These are phyloP conservation scores for Lipomyces sp. DNA, from an alignment of 805 yeast genomes.

Conservation along the genomic window DNA sequence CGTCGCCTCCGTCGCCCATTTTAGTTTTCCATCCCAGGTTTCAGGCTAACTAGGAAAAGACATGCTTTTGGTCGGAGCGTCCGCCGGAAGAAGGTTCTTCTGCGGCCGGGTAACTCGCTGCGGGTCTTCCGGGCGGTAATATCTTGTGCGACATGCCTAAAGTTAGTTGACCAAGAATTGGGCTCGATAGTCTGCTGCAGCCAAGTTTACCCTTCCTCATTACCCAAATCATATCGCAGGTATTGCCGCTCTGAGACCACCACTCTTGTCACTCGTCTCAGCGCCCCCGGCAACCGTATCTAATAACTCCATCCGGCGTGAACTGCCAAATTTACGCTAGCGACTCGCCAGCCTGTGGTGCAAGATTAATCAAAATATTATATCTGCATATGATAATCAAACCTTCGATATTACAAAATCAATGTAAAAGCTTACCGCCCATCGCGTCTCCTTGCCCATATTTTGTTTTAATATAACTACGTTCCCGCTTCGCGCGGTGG, in stretches of 20 bases:
- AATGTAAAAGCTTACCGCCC: not conserved
- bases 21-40: no score
- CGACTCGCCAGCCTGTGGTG: not conserved
- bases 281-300: not conserved
- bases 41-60: no score
- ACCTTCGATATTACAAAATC: not conserved
- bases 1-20: no score
- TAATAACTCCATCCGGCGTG: not conserved
- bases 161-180: not conserved
- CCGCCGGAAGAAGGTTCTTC: no score
- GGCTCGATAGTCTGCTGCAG: not conserved
- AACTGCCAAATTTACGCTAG: not conserved
- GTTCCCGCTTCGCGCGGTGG: not conserved
- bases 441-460: not conserved
- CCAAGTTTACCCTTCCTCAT: not conserved
- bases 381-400: slow-evolving; percentile 8
- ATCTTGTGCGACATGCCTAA: not conserved
- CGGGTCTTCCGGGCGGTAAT: not conserved
- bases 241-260: not conserved
- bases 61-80: no score
- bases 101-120: no score
- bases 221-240: not conserved
- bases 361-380: not conserved
- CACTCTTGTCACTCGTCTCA: slow-evolving; percentile 2
- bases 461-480: not conserved